Evolutionary conservation across 441 rosid genomes (phyloP).

Genomic region (Metrosideros polymorpha): DNA sequence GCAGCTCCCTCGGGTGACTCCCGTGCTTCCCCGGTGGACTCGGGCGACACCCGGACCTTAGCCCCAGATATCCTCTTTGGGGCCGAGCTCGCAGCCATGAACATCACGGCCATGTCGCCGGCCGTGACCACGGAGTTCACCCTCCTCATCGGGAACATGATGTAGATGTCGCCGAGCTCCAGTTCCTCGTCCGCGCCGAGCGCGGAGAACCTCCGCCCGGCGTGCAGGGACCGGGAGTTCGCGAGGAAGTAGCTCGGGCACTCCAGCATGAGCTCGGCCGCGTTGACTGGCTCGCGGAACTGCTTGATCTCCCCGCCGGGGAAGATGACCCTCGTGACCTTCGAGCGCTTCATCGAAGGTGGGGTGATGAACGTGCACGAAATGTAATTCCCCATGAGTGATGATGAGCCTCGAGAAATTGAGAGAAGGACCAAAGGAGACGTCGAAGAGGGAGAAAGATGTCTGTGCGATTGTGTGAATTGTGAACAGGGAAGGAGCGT

Average conservation of each 20-base stretch:
- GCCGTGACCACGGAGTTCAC: slow-evolving; percentile 33
- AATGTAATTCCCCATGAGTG: slow-evolving; percentile 43
- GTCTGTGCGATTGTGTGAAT: not conserved
- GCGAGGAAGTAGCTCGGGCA: slow-evolving; percentile 41
- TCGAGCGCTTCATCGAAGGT: slow-evolving; percentile 26
- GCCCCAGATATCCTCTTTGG: slow-evolving; percentile 29
- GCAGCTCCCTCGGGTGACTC: not conserved
- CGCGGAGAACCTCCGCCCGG: slow-evolving; percentile 47
- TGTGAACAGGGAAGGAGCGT: not conserved
- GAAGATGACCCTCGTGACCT: slow-evolving; percentile 32
- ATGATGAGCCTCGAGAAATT: not conserved
- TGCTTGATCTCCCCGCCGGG: slow-evolving; percentile 48
- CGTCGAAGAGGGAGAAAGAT: not conserved
- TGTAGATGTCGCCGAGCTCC: slow-evolving; percentile 37
- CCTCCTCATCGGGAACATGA: slow-evolving; percentile 52
- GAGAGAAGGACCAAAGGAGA: not conserved
- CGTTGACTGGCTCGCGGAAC: slow-evolving; percentile 29
- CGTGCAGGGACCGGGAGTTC: slow-evolving; percentile 36
- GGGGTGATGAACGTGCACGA: slow-evolving; percentile 32
- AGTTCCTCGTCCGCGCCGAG: slow-evolving; percentile 55
- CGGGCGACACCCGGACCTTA: slow-evolving; percentile 17
- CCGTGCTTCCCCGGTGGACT: not conserved
- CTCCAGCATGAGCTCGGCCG: slow-evolving; percentile 63
- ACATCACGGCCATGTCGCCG: slow-evolving; percentile 39
- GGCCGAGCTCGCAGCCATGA: slow-evolving; percentile 38